Base-by-base conservation (phyloP, 306 rosid species). In the Cucurbita pepo region DNA sequence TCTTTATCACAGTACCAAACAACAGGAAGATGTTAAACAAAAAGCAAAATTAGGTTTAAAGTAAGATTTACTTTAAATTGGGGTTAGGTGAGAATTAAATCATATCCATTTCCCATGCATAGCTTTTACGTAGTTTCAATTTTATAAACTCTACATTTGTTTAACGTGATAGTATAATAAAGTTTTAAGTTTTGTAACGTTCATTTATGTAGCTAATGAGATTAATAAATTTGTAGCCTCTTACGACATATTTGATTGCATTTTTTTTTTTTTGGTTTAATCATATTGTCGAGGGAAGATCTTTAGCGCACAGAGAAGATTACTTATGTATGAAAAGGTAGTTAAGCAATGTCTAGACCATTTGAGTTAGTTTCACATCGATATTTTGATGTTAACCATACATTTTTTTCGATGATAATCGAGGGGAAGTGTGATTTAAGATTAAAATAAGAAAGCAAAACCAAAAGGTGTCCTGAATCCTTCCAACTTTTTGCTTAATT, bases 1-100 rank as follows among this genome's bases (percentile, higher is more conserved):
- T 37, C 16, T 19, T 15, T 36, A 57, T 58, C 14, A 47, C 9
- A 48, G 62, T 38, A 19, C 44, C 55, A 69, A 44, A 72, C 84
- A 80, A 75, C 75, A 62, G 55, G 56, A 75, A 12, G 72, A 4
- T 3, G 43, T 44, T 38, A 16, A 11, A 50, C 9, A 52, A 66
- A 69, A 70, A 11, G 60, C 59, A 25, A 38, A 76, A 54, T 76
- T 83, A 75, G 81, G 78, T 72, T 79, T 74, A 14, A 64, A 64
- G 34, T 9, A 15, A 4, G 25, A 30, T 64, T 36, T 65, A 75
- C 78, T 47, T 75, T 59, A 67, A 41, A 56, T 30, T 75, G 64
- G 77, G 67, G 37, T 78, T 83, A 75, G 82, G 82, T 80, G 44
- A 45, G 21, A 66, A 21, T 45, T 45, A 25, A 7, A 69, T 43